Conservation (phyloP, 257 asterid genomes). For the Lithospermum erythrorhizon region DNA sequence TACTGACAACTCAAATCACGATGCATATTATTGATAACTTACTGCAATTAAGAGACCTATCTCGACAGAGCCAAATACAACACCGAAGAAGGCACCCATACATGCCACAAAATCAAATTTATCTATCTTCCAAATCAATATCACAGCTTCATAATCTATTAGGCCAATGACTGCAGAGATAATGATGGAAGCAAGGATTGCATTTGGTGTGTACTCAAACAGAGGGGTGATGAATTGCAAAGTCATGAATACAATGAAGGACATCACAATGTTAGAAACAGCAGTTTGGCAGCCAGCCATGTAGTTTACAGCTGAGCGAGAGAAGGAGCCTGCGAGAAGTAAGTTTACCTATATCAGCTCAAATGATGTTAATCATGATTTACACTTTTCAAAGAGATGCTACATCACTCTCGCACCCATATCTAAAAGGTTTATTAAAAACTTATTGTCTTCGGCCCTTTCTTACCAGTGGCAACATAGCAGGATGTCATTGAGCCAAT, state of each 20-base stretch:
- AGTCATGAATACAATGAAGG: conserved; percentile 42
- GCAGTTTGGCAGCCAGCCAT: conserved; percentile 73
- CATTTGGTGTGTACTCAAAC: conserved; percentile 66
- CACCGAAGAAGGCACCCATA: conserved; percentile 80
- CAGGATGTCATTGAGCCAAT: conserved; percentile 70
- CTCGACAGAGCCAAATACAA: conserved; percentile 49
- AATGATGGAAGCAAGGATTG: conserved; percentile 62
- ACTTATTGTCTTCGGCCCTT: not conserved
- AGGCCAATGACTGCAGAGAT: conserved; percentile 54
- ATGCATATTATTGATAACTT: not conserved
- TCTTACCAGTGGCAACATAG: conserved; percentile 58
- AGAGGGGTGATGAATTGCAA: conserved; percentile 50
- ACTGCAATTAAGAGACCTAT: conserved; percentile 71
- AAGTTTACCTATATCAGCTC: not conserved
- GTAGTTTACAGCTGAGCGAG: conserved; percentile 38
- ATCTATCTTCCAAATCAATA: conserved; percentile 56
- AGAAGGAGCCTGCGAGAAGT: conserved; percentile 26
- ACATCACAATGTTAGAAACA: conserved; percentile 64
- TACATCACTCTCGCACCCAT: not conserved
- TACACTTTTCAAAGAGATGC: not conserved
- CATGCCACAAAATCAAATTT: conserved; percentile 68
- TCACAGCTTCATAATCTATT: conserved; percentile 44
- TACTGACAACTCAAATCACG: not conserved
- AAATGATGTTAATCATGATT: not conserved
- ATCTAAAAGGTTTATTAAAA: not conserved